phyloP scores from a whole-genome alignment of 305 asterid species.

The Coffea humblotiana region DNA sequence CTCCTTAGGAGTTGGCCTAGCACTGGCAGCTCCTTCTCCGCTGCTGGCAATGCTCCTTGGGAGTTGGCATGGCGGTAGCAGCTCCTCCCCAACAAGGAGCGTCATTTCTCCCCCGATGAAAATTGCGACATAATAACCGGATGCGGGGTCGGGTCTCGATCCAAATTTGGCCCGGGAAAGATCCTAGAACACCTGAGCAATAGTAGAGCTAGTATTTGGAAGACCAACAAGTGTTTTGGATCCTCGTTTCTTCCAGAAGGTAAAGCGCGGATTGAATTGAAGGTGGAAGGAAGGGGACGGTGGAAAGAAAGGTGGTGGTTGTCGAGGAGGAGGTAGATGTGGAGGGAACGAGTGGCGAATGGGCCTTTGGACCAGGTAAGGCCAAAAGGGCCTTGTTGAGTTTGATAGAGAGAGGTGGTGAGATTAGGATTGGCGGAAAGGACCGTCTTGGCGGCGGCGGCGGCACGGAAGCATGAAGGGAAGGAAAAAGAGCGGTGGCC shows the following conservation, averaged over 20 bases:
- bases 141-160: conserved; percentile 55
- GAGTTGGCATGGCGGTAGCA: conserved; percentile 7
- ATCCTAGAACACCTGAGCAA: conserved; percentile 44
- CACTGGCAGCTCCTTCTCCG: neutral
- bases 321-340: conserved; percentile 44
- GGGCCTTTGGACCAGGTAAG: conserved; percentile 53
- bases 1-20: neutral
- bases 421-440: too few relatives aligned
- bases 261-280: conserved; percentile 38
- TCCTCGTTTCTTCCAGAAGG: conserved; percentile 45
- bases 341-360: conserved; percentile 46
- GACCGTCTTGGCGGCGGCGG: too few relatives aligned
- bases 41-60: conserved; percentile 11
- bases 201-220: conserved; percentile 2
- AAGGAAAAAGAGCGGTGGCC: too few relatives aligned
- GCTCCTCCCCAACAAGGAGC: conserved; percentile 55
- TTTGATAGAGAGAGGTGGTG: too few relatives aligned
- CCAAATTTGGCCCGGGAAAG: conserved; percentile 51
- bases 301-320: conserved; percentile 4
- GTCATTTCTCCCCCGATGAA: conserved; percentile 32
- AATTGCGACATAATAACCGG: conserved; percentile 48
- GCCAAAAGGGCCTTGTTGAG: too few relatives aligned
- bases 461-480: too few relatives aligned
- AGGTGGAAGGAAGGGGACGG: conserved; percentile 40
- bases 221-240: conserved; percentile 33